Percentiles rank a stretch among this genome's conserved stretches.
Conservation (phyloP, 768 basidiomycete species). For the Lactarius deliciosus region DNA sequence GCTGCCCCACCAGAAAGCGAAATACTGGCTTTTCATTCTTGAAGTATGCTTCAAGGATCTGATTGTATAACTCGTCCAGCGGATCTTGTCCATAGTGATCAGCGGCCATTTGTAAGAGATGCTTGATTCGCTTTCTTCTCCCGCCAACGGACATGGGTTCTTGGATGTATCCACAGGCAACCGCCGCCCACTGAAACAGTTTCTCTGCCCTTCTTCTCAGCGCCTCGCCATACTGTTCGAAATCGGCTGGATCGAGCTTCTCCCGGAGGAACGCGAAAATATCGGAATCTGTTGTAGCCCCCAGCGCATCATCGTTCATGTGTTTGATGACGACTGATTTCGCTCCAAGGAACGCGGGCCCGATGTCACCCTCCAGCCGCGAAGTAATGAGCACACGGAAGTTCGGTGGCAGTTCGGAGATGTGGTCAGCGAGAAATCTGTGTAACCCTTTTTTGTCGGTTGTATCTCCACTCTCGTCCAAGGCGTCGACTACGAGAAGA, state of each 20-base stretch:
- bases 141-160: not conserved
- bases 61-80: not conserved
- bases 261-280: not conserved
- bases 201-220: not conserved
- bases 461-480: not conserved
- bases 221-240: not conserved
- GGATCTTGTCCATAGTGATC: not conserved
- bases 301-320: not conserved
- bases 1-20: slow-evolving; percentile 7
- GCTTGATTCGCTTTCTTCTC: not conserved
- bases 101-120: not conserved
- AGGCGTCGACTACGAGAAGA: not conserved
- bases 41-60: not conserved
- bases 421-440: not conserved
- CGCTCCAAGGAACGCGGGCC: not conserved
- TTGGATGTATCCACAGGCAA: not conserved
- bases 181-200: not conserved
- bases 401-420: slow-evolving; percentile 1
- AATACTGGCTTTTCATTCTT: not conserved
- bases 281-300: not conserved
- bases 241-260: not conserved
- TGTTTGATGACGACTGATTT: not conserved
- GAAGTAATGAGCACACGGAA: slow-evolving; percentile 8
- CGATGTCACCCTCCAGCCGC: not conserved
- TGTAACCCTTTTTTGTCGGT: not conserved